A percentile compares a stretch with the other conserved stretches of the same genome.
phyloP scores from a whole-genome alignment of 2,329 filamentous ascomycete genomes.

The Sordariomycetes sp. region DNA sequence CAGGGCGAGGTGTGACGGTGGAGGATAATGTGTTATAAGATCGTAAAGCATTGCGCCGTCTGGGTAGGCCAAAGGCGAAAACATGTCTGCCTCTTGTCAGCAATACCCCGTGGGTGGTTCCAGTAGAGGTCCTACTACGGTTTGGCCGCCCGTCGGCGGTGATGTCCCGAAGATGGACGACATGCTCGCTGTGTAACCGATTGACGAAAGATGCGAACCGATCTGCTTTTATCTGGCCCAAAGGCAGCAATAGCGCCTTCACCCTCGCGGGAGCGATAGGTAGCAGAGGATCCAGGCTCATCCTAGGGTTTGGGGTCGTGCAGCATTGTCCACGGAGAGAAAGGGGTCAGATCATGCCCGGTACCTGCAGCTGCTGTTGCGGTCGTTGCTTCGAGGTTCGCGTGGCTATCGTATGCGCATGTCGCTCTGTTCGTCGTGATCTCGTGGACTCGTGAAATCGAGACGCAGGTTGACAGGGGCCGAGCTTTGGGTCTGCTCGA shows the following conservation, averaged over 20 bases:
- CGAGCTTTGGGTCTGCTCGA: too few species aligned
- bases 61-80: constrained; percentile 83
- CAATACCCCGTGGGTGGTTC: neutral
- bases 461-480: too few species aligned
- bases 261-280: constrained; percentile 88
- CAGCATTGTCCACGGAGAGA: constrained; percentile 2
- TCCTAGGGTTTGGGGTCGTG: constrained; percentile 42
- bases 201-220: constrained; percentile 73
- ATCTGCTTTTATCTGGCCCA: constrained; percentile 75
- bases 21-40: constrained; percentile 69
- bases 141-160: constrained; percentile 77
- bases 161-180: constrained; percentile 78
- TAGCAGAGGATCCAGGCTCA: constrained; percentile 83
- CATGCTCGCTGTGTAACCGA: constrained; percentile 68
- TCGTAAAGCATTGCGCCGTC: constrained; percentile 83
- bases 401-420: too few species aligned
- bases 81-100: constrained; percentile 59
- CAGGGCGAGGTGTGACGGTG: constrained; percentile 69
- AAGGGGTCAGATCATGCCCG: neutral
- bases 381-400: too few species aligned
- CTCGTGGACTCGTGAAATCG: too few species aligned
- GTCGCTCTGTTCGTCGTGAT: too few species aligned
- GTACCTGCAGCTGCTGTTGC: too few species aligned
- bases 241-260: constrained; percentile 75
- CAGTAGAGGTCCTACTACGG: constrained; percentile 53